These are phyloP conservation scores for Monosporascus cannonballus DNA, from an alignment of 2,329 filamentous ascomycete genomes.

Conservation along the genomic window DNA sequence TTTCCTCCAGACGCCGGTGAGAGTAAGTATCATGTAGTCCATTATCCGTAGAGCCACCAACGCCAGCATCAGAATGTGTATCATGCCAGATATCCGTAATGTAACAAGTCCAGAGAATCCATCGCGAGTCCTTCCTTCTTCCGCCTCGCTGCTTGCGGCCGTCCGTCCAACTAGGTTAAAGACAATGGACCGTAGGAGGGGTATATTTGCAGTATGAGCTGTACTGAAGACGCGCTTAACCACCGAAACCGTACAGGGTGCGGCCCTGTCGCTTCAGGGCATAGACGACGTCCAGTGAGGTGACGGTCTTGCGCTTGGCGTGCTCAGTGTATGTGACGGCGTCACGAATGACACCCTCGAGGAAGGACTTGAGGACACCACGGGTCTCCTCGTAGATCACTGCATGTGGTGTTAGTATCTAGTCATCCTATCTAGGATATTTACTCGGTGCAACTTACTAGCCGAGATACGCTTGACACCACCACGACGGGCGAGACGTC, in stretches of 20 bases:
- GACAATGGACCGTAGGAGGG: not conserved
- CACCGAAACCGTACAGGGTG: constrained; percentile 65
- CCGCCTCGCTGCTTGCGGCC: no score
- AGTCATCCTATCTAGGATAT: constrained; percentile 1
- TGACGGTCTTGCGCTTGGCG: constrained; percentile 72
- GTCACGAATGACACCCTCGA: constrained; percentile 74
- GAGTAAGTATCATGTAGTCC: constrained; percentile 21
- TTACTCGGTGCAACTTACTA: constrained; percentile 50
- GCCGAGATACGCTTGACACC: constrained; percentile 99
- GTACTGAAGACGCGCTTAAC: constrained; percentile 33
- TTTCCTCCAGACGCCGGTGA: constrained; percentile 14
- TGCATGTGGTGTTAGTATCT: constrained; percentile 22
- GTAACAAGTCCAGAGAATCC: constrained; percentile 8
- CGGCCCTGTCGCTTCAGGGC: constrained; percentile 59
- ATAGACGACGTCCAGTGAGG: constrained; percentile 59
- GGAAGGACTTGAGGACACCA: constrained; percentile 78
- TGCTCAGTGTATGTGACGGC: constrained; percentile 79
- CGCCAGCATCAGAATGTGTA: constrained; percentile 24
- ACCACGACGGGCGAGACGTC: constrained; percentile 96
- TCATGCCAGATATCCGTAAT: constrained; percentile 22
- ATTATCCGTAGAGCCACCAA: constrained; percentile 23
- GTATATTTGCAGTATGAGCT: not conserved
- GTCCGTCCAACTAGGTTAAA: no score
- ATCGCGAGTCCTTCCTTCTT: not conserved
- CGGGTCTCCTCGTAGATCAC: constrained; percentile 82